phyloP scores from a whole-genome alignment of 768 basidiomycete genomes.

The Mrakia gelida region DNA sequence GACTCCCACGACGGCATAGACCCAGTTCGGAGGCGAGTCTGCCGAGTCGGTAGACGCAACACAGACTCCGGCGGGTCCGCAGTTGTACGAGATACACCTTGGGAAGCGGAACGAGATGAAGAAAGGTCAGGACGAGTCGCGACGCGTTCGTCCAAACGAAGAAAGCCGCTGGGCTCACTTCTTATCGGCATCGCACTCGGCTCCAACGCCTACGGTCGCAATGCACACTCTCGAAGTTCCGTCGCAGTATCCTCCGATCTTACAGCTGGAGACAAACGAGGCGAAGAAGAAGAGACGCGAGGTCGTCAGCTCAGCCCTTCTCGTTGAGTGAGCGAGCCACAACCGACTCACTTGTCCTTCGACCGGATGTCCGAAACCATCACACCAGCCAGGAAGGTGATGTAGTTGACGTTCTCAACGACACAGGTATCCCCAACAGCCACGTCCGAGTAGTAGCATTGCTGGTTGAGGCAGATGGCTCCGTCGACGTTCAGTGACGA shows the following conservation, averaged over 20 bases:
- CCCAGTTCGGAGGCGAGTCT: constrained; percentile 60
- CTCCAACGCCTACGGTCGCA: constrained; percentile 56
- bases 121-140: background rate
- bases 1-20: constrained; percentile 66
- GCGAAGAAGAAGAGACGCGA: too few species aligned
- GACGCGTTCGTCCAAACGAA: background rate
- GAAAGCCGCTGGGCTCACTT: constrained; percentile 52
- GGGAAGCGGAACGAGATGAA: background rate
- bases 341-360: constrained; percentile 53
- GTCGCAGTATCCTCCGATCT: constrained; percentile 71
- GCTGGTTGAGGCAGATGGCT: constrained; percentile 72
- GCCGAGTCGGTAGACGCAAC: constrained; percentile 59
- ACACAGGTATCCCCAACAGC: constrained; percentile 61
- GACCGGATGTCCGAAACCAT: constrained; percentile 76
- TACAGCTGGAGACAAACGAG: constrained; percentile 53
- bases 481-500: constrained; percentile 72
- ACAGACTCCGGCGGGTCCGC: constrained; percentile 59
- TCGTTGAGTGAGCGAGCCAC: too few species aligned
- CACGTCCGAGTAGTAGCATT: constrained; percentile 68
- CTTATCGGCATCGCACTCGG: constrained; percentile 56
- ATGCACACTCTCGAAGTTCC: constrained; percentile 57
- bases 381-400: constrained; percentile 56
- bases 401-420: constrained; percentile 75
- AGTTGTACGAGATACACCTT: constrained; percentile 76
- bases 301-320: too few species aligned